Evolutionary conservation across 208 protist genomes (phyloP).

Genomic region (Leptomonas seymouri): DNA sequence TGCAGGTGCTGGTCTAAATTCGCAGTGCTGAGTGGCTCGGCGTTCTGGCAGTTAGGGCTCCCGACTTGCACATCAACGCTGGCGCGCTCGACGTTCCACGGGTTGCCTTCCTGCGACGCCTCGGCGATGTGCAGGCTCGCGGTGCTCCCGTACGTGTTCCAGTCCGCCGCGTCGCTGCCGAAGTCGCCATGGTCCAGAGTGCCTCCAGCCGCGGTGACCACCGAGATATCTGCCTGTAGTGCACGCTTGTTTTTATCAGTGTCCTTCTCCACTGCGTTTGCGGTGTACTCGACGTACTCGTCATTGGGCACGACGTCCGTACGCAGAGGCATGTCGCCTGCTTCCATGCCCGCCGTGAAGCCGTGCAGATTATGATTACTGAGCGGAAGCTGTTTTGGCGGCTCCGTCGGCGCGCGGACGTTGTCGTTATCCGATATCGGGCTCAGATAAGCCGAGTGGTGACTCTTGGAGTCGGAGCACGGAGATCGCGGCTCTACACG

Average conservation of each 20-base stretch:
- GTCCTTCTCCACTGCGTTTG: neutral
- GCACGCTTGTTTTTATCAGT: neutral
- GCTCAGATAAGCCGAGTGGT: conserved; percentile 2
- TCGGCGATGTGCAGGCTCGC: conserved; percentile 16
- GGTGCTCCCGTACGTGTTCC: conserved; percentile 22
- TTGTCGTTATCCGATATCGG: conserved; percentile 5
- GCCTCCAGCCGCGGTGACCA: conserved; percentile 17
- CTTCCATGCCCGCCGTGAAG: conserved; percentile 40
- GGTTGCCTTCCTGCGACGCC: conserved; percentile 28
- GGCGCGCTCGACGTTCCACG: conserved; percentile 39
- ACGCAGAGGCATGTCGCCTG: conserved; percentile 45
- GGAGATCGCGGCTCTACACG: conserved; percentile 8
- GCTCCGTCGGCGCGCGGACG: neutral
- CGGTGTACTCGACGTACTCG: conserved; percentile 25
- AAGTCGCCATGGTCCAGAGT: conserved; percentile 22
- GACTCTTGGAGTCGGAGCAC: conserved; percentile 23
- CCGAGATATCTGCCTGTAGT: conserved; percentile 16
- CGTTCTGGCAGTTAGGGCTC: conserved; percentile 25
- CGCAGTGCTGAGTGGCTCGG: conserved; percentile 48
- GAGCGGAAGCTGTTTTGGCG: conserved; percentile 40
- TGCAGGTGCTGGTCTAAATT: conserved; percentile 57
- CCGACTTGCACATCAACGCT: conserved; percentile 40
- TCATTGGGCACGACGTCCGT: conserved; percentile 38
- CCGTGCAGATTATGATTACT: conserved; percentile 49
- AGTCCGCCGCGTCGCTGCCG: conserved; percentile 27